phyloP scores from a whole-genome alignment of 306 rosid genomes.

The Delonix regia region DNA sequence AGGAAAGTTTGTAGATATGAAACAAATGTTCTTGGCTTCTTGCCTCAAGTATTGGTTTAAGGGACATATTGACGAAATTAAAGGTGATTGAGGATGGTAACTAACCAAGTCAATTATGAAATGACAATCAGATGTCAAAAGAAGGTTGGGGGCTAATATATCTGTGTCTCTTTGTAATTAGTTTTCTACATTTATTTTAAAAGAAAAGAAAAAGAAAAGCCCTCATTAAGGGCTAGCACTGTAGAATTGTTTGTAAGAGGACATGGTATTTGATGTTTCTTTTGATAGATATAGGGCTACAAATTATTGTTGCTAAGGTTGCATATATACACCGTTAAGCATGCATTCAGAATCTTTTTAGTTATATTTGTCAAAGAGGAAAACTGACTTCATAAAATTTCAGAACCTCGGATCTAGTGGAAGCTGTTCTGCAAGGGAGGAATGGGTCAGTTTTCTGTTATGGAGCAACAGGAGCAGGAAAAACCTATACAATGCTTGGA shows the following conservation, averaged over 20 bases:
- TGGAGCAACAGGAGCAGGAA: conserved; percentile 98
- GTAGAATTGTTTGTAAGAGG: not conserved
- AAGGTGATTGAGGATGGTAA: not conserved
- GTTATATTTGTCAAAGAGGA: conserved; percentile 24
- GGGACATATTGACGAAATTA: not conserved
- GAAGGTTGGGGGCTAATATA: too few species aligned
- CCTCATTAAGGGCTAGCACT: too few species aligned
- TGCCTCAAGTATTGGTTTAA: not conserved
- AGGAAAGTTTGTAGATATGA: not conserved
- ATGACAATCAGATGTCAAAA: too few species aligned
- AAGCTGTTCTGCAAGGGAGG: conserved; percentile 93
- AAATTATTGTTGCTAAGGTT: too few species aligned
- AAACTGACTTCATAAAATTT: conserved; percentile 36
- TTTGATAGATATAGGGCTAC: too few species aligned
- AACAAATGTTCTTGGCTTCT: not conserved
- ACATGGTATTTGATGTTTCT: not conserved
- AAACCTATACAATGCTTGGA: conserved; percentile 96
- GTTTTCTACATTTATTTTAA: not conserved
- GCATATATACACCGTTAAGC: not conserved
- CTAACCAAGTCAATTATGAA: not conserved
- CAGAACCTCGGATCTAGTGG: conserved; percentile 92
- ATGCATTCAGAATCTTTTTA: conserved; percentile 13
- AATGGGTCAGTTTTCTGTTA: conserved; percentile 96
- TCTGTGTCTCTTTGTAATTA: not conserved
- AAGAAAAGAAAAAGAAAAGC: not conserved